Evolutionary conservation across 2,329 filamentous ascomycete species (phyloP), one percentile per base, ranked within the genome.

Genomic region (Alternaria consortialis): DNA sequence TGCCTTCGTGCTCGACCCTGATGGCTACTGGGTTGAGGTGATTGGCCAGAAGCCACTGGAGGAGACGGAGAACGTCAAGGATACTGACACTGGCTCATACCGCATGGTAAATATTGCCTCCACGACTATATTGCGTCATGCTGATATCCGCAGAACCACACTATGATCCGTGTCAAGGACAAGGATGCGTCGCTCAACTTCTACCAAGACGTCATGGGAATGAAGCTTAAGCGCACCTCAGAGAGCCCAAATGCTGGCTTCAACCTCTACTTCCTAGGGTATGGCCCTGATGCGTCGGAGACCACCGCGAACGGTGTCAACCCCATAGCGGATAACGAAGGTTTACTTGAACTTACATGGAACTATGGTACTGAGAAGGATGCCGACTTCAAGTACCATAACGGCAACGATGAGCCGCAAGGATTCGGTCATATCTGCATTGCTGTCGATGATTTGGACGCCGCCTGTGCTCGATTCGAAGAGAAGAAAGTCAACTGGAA

Each of bases 371-470:
- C 92, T 0, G 94, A 98, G 82, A 95, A 94, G 76, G 91, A 98
- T 65, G 87, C 89, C 58, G 82, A 82, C 66, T 95, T 97, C 76
- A 87, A 86, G 68, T 99, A 99, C 77, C 94, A 99, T 80, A 90
- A 97, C 71, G 95, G 95, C 37, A 99, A 99, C 79, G 84, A 89
- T 42, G 84, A 97, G 77, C 94, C 94, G 0, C 93, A 97, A 78
- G 95, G 95, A 1, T 98, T 97, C 68, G 94, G 94, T 0, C 94
- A 97, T 74, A 93, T 97, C 63, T 96, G 93, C 75, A 82, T 98
- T 54, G 85, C 90, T 1, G 94, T 97, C 12, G 94, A 98, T 75
- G 88, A 97, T 75, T 76, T 98, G n/a, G 89, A 95, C 54, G 90
- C 91, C 7, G 94, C 95, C 9, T 97, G 94, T 80, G 82, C 89